Base-by-base conservation (phyloP, 2,329 filamentous ascomycete genomes). In the Aspergillus sp. region DNA sequence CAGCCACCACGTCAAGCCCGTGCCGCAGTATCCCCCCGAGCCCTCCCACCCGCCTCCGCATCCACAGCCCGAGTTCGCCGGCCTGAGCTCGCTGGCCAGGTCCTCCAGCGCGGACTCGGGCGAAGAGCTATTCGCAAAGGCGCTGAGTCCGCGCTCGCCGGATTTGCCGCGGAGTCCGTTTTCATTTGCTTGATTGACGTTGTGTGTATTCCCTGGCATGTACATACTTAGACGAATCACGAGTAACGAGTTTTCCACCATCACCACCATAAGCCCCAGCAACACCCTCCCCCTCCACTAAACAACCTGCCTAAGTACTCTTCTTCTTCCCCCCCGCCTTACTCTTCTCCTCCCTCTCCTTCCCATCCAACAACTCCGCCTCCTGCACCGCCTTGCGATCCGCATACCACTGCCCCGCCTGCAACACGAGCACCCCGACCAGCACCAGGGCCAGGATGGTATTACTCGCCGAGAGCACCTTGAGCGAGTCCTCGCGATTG, bases 391-490 rank as follows among this genome's bases (percentile, higher is more conserved):
- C 88, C 66, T 93, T 93, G 55, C 84, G 74, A 72, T 96, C 88
- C 15, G 91, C 91, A 66, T 98, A 98, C 91, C 89, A 96, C 72
- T 96, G 86, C 8, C 91, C 91, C 13, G 86, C 86, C 74, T 98
- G 91, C 53, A 98, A 65, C 20, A 95, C 84, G 44, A 98, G 59
- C 7, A 98, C 84, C 4, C 91, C 91, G 3, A 96, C 80, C 33
- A 98, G 65, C 17, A 98, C 86, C 27, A 98, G 72, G 22, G 89
- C 91, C 36, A 96, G 64, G 55, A 98, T 98, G 3, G 91, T 96
- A 63, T 98, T 94, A 60, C 86, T 94, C 5, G 91, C 91, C 19
- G 86, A 78, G 50, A 96, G 69, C 11, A 98, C 89, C 67, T 85
- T 82, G 49, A 98, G 66, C 51, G 79, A 89, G 58, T 98, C 91